Conservation (phyloP, 2,329 filamentous ascomycete species). For the Orbilia oligospora region DNA sequence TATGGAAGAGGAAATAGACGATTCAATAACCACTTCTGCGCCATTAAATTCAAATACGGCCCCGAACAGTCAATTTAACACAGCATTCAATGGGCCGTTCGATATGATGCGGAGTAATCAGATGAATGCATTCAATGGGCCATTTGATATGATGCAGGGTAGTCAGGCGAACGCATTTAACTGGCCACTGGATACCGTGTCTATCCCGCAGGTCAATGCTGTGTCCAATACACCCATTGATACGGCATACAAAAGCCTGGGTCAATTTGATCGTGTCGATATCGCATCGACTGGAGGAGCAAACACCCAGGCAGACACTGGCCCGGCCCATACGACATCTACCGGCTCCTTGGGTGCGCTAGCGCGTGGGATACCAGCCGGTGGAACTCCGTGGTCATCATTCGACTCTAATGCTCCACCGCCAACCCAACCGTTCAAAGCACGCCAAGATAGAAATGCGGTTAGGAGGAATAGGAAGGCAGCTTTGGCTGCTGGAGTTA, state of each 20-base stretch:
- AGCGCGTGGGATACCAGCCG: background rate
- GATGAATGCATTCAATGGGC: background rate
- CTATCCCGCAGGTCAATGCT: background rate
- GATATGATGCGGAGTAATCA: background rate
- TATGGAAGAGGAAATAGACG: slow-evolving; percentile 4
- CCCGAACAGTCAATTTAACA: background rate
- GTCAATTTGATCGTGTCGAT: background rate
- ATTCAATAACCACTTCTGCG: background rate
- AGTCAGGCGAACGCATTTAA: background rate
- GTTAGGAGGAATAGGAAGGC: background rate
- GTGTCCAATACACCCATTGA: background rate
- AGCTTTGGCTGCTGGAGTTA: background rate
- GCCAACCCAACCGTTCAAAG: background rate
- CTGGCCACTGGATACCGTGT: background rate
- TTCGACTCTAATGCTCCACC: background rate
- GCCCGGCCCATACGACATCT: background rate
- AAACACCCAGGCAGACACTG: background rate
- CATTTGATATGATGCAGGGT: background rate
- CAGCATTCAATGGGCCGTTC: background rate
- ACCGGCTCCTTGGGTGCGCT: background rate
- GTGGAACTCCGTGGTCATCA: background rate
- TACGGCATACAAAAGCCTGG: background rate
- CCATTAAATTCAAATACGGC: no score
- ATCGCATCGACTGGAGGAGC: background rate
- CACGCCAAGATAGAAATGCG: background rate